Base-by-base conservation (phyloP, 805 yeast species). In the Starmerella roubikii region DNA sequence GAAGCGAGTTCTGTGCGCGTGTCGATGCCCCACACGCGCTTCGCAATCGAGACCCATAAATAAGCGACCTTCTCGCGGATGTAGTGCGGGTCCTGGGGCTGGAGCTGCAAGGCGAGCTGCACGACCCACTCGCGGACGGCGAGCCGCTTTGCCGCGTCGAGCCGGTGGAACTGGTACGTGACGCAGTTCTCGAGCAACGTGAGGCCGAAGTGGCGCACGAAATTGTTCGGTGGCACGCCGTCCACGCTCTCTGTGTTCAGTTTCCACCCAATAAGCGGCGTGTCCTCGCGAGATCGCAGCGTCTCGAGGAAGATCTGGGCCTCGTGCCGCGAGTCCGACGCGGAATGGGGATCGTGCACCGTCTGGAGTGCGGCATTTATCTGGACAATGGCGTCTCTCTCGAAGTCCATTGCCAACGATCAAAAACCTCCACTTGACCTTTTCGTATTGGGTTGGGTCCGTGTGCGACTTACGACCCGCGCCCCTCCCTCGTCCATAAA, bases 221-320 rank as follows among this genome's bases (percentile, higher is more conserved):
- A 74, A 47, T 71, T 54, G 78, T 72, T 30, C 7, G 50, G 47
- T 17, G 42, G 40, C 21, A n/a, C 26, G 24, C 37, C 39, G 30
- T 34, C 40, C 21, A 25, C 31, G 22, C 35, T n/a, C 28, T 38
- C 40, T 19, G 44, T 37, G 35, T 36, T 41, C 42, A 91, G 67
- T 56, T 80, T 84, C 59, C 78, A 88, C 3, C 96, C 96, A 86
- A 94, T 84, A 45, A 65, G 72, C 0, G 98, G 96, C 17, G 93
- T 77, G 54, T 86, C 93, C 9, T 77, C 80, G 45, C 78, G 76
- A 32, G 66, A 61, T 54, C 83, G 86, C 20, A 88, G 72, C 10
- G 73, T 64, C 50, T 85, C 95, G 24, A 91, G 64, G 48, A 83
- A 82, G 56, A 47, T 51, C 45, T 74, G 78, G 7, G 78, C 78